These are phyloP conservation scores for Xylariaceae sp. DNA, from an alignment of 2,329 filamentous ascomycete species.

Conservation along the genomic window DNA sequence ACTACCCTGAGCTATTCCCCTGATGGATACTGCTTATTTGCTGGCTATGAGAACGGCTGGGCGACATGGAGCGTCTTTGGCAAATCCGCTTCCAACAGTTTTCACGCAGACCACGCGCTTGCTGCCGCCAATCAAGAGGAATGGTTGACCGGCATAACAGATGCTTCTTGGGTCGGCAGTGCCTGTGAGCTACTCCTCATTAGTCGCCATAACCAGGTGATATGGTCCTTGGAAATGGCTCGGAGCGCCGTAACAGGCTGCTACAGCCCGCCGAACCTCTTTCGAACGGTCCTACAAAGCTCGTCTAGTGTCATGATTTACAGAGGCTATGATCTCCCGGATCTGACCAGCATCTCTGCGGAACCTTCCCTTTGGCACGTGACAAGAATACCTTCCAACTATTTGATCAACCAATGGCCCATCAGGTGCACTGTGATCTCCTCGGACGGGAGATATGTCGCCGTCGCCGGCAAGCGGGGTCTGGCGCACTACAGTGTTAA, in stretches of 20 bases:
- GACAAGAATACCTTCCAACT: slow-evolving; percentile 74
- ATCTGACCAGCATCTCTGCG: slow-evolving; percentile 84
- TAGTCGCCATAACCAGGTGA: slow-evolving; percentile 62
- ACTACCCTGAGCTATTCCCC: slow-evolving; percentile 81
- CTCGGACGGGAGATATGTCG: slow-evolving; percentile 86
- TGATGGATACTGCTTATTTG: slow-evolving; percentile 93
- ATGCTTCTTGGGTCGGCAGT: slow-evolving; percentile 80
- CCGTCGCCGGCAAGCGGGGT: slow-evolving; percentile 88
- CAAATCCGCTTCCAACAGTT: slow-evolving; percentile 80
- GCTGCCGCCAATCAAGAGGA: slow-evolving; percentile 66
- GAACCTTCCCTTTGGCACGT: slow-evolving; percentile 96
- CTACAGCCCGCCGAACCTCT: slow-evolving; percentile 86
- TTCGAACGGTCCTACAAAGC: slow-evolving; percentile 82
- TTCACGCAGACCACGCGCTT: slow-evolving; percentile 61
- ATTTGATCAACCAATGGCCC: slow-evolving; percentile 90
- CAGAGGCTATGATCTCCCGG: slow-evolving; percentile 83
- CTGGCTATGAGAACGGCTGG: slow-evolving; percentile 89
- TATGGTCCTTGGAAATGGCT: slow-evolving; percentile 89
- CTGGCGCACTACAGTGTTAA: slow-evolving; percentile 93
- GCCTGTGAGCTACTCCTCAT: slow-evolving; percentile 81
- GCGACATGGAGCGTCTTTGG: slow-evolving; percentile 97
- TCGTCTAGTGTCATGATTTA: slow-evolving; percentile 87
- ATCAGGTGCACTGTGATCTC: slow-evolving; percentile 84
- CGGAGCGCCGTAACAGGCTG: slow-evolving; percentile 89
- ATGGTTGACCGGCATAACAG: slow-evolving; percentile 75